Evolutionary conservation across 23 red algal genomes (phyloP), one percentile per base, ranked within the genome.

Genomic region (Gracilariopsis chorda): DNA sequence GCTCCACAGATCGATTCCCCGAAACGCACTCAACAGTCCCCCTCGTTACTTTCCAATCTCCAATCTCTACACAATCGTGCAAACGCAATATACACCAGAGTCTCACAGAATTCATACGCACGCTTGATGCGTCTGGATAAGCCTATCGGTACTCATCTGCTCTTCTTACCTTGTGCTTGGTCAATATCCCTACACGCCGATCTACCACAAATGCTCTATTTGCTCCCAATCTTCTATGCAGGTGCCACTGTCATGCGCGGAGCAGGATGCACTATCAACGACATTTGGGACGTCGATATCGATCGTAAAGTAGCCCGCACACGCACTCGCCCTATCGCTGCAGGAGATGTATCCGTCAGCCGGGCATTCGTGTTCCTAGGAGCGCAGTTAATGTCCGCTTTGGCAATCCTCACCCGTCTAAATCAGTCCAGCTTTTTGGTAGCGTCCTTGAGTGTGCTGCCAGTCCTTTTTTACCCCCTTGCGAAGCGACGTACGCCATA

Each of bases 251-350:
- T 98, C 41, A 87, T 98, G 47, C 93, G 96, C 46, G 96, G 96
- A 2, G 96, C 93, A 4, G 96, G 96, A 21, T 98, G 96, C 70
- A 98, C 96, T 7, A 83, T 95, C 11, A 98, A 98, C 79, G 96
- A 98, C 57, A 55, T 95, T 19, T 98, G 88, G 92, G 96, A 98
- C 59, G 81, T 73, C 7, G 90, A 95, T 48, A 90, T 98, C 21
- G 96, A 98, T 78, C 47, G 41, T 43, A 69, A 48, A 12, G 92
- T 94, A 4, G 69, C 65, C 43, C 84, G 96, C 25, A 95, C 96
- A 28, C 56, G 59, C 16, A 24, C 3, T 2, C 77, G 96, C n/a
- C 96, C 96, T 13, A 84, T 98, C 30, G 96, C 96, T 3, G 24
- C 87, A 5, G 93, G 96, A 0, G 88, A 88, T 12, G 51, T 98